Evolutionary conservation across 441 rosid species (phyloP).

Genomic region (Croton laevigatus): DNA sequence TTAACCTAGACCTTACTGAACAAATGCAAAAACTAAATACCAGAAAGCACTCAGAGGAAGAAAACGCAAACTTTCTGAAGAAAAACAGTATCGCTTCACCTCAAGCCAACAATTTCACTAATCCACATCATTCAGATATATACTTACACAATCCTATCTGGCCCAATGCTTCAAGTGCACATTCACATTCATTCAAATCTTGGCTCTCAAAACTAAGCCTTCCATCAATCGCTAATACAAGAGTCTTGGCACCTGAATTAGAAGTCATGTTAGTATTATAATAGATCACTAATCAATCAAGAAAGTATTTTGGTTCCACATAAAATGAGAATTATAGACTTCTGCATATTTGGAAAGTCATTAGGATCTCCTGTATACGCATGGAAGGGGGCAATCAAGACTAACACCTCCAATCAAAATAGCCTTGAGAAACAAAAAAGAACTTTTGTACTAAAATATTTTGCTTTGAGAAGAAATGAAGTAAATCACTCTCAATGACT

Average conservation of each 20-base stretch:
- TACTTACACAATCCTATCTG: conserved; percentile 80
- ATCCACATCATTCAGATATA: conserved; percentile 18
- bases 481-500: conserved; percentile 7
- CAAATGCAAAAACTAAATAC: not conserved
- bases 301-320: not conserved
- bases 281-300: not conserved
- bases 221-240: conserved; percentile 66
- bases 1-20: not conserved
- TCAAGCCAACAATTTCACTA: not conserved
- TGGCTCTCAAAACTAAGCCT: conserved; percentile 45
- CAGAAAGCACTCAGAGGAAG: not conserved
- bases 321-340: not conserved
- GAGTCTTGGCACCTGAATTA: conserved; percentile 52
- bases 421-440: not conserved
- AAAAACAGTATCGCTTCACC: conserved; percentile 2
- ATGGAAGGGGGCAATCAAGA: not conserved
- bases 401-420: not conserved
- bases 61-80: not conserved
- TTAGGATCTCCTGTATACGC: not conserved
- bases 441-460: not conserved
- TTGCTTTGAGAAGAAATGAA: not conserved
- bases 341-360: not conserved
- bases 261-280: conserved; percentile 7
- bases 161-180: conserved; percentile 85
- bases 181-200: conserved; percentile 65